These are phyloP conservation scores for Vanrija pseudolonga DNA, from an alignment of 1,284 basidiomycete species.

Conservation along the genomic window DNA sequence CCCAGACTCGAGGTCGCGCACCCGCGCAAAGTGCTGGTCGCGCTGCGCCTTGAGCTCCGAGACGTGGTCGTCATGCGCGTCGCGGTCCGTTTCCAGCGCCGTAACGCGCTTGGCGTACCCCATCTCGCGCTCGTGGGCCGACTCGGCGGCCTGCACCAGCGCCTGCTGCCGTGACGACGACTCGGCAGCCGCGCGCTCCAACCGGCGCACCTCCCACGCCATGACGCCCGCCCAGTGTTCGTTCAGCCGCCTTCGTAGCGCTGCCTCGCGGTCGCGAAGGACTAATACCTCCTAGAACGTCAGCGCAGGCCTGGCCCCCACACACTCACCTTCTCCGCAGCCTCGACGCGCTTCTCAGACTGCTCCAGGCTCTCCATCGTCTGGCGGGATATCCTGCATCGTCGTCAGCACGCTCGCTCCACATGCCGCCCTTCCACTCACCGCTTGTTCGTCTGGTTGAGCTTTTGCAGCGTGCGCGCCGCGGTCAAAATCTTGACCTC, in stretches of 20 bases:
- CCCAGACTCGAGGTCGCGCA: slow-evolving; percentile 2
- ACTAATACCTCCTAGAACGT: slow-evolving; percentile 43
- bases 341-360: slow-evolving; percentile 46
- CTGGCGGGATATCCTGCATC: slow-evolving; percentile 42
- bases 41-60: neutral
- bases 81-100: slow-evolving; percentile 3
- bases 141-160: slow-evolving; percentile 19
- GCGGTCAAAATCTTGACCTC: slow-evolving; percentile 51
- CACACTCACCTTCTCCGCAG: slow-evolving; percentile 45
- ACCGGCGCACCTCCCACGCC: slow-evolving; percentile 49
- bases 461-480: slow-evolving; percentile 47
- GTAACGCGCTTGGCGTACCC: slow-evolving; percentile 15
- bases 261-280: slow-evolving; percentile 42
- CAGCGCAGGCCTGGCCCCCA: neutral
- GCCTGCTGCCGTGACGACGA: slow-evolving; percentile 2
- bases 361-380: slow-evolving; percentile 48
- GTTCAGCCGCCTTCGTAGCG: slow-evolving; percentile 41
- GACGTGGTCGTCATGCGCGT: neutral
- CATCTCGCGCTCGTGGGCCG: slow-evolving; percentile 18
- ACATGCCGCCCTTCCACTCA: too few relatives aligned
- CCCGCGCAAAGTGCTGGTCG: slow-evolving; percentile 1
- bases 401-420: too few relatives aligned
- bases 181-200: slow-evolving; percentile 32
- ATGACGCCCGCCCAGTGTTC: slow-evolving; percentile 50
- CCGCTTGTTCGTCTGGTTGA: slow-evolving; percentile 45